phyloP scores from a whole-genome alignment of 176 grass and related monocot genomes.

The Hsuehochloa calcarea region DNA sequence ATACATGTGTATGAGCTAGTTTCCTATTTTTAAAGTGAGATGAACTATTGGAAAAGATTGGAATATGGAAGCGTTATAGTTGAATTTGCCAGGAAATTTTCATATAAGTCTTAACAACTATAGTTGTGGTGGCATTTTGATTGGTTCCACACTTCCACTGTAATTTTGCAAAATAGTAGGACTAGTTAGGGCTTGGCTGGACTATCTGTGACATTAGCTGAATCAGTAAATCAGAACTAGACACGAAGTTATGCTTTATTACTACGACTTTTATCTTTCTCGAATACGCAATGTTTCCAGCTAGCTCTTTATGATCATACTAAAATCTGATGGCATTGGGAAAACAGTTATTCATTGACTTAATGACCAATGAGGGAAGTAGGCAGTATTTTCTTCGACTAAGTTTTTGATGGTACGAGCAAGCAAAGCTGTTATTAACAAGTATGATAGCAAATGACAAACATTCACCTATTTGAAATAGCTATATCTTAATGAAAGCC shows the following conservation, averaged over 20 bases:
- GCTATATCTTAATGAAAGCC: not conserved
- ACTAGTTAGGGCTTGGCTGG: not conserved
- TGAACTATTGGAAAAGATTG: not conserved
- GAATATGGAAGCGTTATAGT: not conserved
- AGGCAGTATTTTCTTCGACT: no score
- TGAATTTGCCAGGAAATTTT: not conserved
- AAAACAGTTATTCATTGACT: not conserved
- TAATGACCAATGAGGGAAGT: not conserved
- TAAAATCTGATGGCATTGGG: not conserved
- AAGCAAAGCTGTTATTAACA: not conserved
- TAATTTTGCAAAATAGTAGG: not conserved
- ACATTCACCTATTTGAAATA: not conserved
- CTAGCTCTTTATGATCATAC: not conserved
- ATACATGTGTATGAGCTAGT: not conserved
- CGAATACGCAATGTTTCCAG: not conserved
- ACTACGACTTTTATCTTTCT: not conserved
- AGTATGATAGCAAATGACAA: not conserved
- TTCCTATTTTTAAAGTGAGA: not conserved
- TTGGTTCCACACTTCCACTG: not conserved
- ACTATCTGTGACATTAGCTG: not conserved
- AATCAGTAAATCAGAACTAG: not conserved
- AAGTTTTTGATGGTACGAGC: not conserved
- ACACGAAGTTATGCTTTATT: not conserved
- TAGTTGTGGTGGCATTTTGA: not conserved
- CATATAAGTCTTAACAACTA: not conserved